Percentiles rank a stretch among this genome's conserved stretches.
These are phyloP conservation scores for Aspergillus nidulans DNA, from an alignment of 495 filamentous ascomycete species.

Conservation along the genomic window DNA sequence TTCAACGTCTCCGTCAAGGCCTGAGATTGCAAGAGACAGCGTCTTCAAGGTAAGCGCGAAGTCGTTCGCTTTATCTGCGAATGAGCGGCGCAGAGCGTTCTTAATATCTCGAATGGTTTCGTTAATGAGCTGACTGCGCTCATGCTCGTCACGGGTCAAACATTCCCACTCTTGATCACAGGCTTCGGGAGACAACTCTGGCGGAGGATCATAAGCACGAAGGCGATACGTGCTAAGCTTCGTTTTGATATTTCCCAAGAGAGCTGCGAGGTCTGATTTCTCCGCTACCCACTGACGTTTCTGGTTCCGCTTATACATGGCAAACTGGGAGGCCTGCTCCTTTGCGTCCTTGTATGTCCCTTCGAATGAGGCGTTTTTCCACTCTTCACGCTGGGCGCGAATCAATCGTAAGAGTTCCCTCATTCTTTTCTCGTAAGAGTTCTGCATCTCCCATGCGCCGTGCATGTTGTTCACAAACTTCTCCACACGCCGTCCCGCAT, in stretches of 20 bases:
- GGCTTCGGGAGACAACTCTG: slow-evolving; percentile 70
- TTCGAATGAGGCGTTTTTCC: slow-evolving; percentile 76
- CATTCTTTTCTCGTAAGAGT: slow-evolving; percentile 87
- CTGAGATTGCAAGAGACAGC: slow-evolving; percentile 86
- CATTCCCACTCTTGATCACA: slow-evolving; percentile 77
- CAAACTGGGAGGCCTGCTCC: slow-evolving; percentile 74
- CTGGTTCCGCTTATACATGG: slow-evolving; percentile 76
- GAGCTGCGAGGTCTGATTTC: slow-evolving; percentile 87
- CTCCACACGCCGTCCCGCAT: slow-evolving; percentile 91
- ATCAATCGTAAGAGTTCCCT: slow-evolving; percentile 71
- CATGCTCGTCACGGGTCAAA: slow-evolving; percentile 75
- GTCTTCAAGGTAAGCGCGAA: slow-evolving; percentile 93
- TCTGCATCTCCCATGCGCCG: slow-evolving; percentile 99
- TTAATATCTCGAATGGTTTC: slow-evolving; percentile 98
- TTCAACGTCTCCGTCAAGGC: slow-evolving; percentile 90
- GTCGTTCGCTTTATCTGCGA: slow-evolving; percentile 95
- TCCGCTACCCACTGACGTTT: slow-evolving; percentile 96
- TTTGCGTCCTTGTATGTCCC: slow-evolving; percentile 94
- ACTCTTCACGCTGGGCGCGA: slow-evolving; percentile 62
- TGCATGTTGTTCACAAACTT: slow-evolving; percentile 99
- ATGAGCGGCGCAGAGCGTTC: slow-evolving; percentile 82
- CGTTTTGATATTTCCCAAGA: slow-evolving; percentile 98
- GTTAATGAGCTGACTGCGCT: slow-evolving; percentile 87
- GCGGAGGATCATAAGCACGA: slow-evolving; percentile 83
- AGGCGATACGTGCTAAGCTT: slow-evolving; percentile 93